Base-by-base conservation (phyloP, 345 rosid species). In the Corchorus capsularis region DNA sequence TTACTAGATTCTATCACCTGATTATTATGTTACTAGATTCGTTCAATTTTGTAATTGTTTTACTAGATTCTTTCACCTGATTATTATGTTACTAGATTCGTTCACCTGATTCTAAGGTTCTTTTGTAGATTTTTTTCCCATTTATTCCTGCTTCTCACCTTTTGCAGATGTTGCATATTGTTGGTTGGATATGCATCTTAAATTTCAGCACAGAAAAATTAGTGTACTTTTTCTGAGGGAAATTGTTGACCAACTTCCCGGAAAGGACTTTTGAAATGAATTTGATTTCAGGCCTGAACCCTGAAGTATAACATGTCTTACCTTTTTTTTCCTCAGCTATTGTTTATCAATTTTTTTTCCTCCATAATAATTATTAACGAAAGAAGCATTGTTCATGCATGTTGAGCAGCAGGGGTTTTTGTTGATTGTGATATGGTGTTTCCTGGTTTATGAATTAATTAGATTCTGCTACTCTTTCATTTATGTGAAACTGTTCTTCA, bases 391-490 rank as follows among this genome's bases (percentile, higher is more conserved):
- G 41, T 41, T 64, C 47, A 45, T 45, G 8, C 47, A 41, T 17
- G 69, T 41, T 64, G 16, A 19, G 16, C 11, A 43, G 8, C 16
- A 41, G 69, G 69, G 69, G 1, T 64, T 65, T 10, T 65, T 65
- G 69, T 47, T 41, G 41, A 41, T 43, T 65, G 52, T 65, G 69
- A 65, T 65, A 49, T 65, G 27, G 27, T 65, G 52, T 34, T 64
- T 49, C 49, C 50, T 41, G 8, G 69, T 41, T 65, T 43, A 65
- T 19, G 32, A 32, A 65, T 43, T 64, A 6, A 39, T 39, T 39
- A 6, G 43, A 6, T 39, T 39, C 43, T 39, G 43, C 43, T 20
- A 32, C 52, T 10, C 17, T 65, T 65, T 65, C n/a, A 65, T 41
- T 50, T 0, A 41, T 45, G 34, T 65, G 69, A 43, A 43, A 46